Conservation (phyloP, 352 stramenopile species). For the Phytophthora citrophthora region DNA sequence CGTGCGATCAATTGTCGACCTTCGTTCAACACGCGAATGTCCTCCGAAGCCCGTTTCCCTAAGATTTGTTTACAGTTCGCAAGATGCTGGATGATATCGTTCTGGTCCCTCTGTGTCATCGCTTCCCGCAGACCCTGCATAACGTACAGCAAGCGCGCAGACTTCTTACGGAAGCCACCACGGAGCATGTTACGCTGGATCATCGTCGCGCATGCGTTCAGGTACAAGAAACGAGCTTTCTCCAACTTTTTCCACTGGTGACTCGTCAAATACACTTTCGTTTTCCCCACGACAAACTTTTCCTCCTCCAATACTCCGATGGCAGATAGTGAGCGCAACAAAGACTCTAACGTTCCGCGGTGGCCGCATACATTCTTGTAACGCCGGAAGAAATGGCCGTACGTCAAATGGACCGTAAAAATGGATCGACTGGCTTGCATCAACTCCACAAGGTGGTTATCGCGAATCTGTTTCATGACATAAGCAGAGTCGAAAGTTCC, state of each 20-base stretch:
- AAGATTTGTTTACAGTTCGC: constrained; percentile 63
- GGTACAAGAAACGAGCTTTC: constrained; percentile 74
- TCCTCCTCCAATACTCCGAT: constrained; percentile 85
- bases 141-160: constrained; percentile 57
- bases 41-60: constrained; percentile 54
- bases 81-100: constrained; percentile 71
- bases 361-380: constrained; percentile 88
- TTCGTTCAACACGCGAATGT: constrained; percentile 68
- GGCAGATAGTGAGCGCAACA: constrained; percentile 76
- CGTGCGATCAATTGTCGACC: constrained; percentile 57
- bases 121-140: constrained; percentile 62
- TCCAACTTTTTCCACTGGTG: constrained; percentile 86
- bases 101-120: constrained; percentile 56
- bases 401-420: constrained; percentile 78
- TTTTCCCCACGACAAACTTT: constrained; percentile 75
- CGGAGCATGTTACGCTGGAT: constrained; percentile 86
- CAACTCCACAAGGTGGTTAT: constrained; percentile 75
- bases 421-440: constrained; percentile 77
- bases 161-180: constrained; percentile 71
- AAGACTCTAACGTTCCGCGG: constrained; percentile 72
- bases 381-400: constrained; percentile 80
- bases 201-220: constrained; percentile 85
- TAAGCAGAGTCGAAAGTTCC: constrained; percentile 70
- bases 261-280: constrained; percentile 78
- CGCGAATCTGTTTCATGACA: constrained; percentile 74